Evolutionary conservation across 2,329 filamentous ascomycete species (phyloP), one percentile per base, ranked within the genome.

Genomic region (Ceratocystis papillata): DNA sequence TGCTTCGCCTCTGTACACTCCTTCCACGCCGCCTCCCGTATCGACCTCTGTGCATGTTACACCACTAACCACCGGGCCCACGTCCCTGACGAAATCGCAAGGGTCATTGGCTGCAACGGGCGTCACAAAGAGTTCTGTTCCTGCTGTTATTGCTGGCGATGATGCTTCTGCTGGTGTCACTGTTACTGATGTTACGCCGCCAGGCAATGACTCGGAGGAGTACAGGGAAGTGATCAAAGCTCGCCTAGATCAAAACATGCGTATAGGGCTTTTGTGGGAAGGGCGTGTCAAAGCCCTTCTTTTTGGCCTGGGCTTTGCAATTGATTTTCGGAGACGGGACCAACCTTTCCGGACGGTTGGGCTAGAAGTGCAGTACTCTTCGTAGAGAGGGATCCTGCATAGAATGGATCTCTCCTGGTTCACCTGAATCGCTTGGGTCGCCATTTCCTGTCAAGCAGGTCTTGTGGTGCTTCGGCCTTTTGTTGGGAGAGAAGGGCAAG

Each of bases 201-300:
- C 62, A 67, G 66, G 71, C 50, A 70, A 72, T 25, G 72, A 74
- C 7, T 73, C 79, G 48, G 81, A 83, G 28, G 85, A 88, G 69
- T 88, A 90, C 67, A 85, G 89, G 41, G 93, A 92, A 5, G 92
- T 97, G 41, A 77, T 99, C 70, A 99, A 97, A 76, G 88, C 92
- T 57, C 84, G 89, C 62, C 80, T 97, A 64, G 91, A 96, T 73
- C 92, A 96, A 77, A 88, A 92, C 70, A 86, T 90, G 77, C 87
- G 87, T 69, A 84, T 96, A 65, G 89, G 91, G 0, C 75, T 97
- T 63, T 77, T 97, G 25, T 99, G 94, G 93, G 93, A 97, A 74
- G 92, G 93, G 1, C 83, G 91, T 65, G 83, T 95, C 68, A 96
- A 97, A 78, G 93, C 96, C 70, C 78, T 99, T 67, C 81, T 99